phyloP scores from a whole-genome alignment of 2,329 filamentous ascomycete species.

The Davidsoniella virescens region DNA sequence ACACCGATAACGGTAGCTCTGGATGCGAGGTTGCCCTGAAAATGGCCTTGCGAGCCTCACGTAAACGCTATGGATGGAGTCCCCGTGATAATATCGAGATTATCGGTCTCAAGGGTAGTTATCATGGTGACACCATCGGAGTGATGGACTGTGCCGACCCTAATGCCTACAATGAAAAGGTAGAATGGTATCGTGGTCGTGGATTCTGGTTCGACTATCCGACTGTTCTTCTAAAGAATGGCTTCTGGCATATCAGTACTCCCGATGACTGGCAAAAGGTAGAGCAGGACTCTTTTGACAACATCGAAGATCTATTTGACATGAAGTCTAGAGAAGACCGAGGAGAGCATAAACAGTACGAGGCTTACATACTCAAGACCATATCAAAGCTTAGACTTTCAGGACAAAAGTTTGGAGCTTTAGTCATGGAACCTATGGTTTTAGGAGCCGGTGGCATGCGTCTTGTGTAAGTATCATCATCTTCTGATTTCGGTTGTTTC shows the following conservation, averaged over 20 bases:
- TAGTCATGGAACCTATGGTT: conserved; percentile 67
- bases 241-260: conserved; percentile 47
- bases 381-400: conserved; percentile 36
- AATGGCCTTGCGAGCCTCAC: conserved; percentile 61
- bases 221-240: conserved; percentile 47
- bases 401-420: conserved; percentile 54
- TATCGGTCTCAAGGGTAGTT: conserved; percentile 61
- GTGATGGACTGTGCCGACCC: conserved; percentile 78
- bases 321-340: conserved; percentile 30
- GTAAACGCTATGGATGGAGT: conserved; percentile 49
- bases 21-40: conserved; percentile 74
- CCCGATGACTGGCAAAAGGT: conserved; percentile 33
- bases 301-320: conserved; percentile 44
- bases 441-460: conserved; percentile 75
- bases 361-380: conserved; percentile 37
- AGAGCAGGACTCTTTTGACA: conserved; percentile 28
- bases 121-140: conserved; percentile 78
- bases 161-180: conserved; percentile 60
- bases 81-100: conserved; percentile 44
- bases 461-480: conserved; percentile 41
- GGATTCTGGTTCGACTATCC: conserved; percentile 75
- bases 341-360: conserved; percentile 35
- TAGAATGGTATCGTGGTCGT: conserved; percentile 70
- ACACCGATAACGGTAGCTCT: conserved; percentile 70
- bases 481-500: not conserved